phyloP scores from a whole-genome alignment of 352 stramenopile genomes.

The Phytophthora aleatoria region DNA sequence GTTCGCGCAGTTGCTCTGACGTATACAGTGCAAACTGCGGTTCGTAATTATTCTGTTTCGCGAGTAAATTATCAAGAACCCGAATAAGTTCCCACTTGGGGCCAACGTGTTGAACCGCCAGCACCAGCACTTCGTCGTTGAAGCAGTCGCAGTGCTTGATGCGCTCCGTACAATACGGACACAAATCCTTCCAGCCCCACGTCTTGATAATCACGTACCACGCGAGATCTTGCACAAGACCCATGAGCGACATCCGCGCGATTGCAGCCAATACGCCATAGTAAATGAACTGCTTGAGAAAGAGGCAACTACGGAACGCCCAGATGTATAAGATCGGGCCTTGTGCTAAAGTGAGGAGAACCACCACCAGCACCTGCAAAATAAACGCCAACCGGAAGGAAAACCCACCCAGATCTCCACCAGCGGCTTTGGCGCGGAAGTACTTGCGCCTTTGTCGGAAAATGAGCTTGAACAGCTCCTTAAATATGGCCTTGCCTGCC shows the following conservation, averaged over 20 bases:
- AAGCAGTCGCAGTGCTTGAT: slow-evolving; percentile 75
- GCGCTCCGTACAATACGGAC: slow-evolving; percentile 69
- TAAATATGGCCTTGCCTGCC: slow-evolving; percentile 71
- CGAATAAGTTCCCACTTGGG: slow-evolving; percentile 75
- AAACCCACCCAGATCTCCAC: slow-evolving; percentile 48
- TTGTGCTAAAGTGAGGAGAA: slow-evolving; percentile 61
- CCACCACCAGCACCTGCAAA: slow-evolving; percentile 51
- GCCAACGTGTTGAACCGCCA: slow-evolving; percentile 57
- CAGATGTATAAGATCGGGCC: slow-evolving; percentile 74
- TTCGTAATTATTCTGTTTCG: slow-evolving; percentile 47
- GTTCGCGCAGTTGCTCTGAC: slow-evolving; percentile 58
- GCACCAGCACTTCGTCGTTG: slow-evolving; percentile 67
- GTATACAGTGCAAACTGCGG: slow-evolving; percentile 67
- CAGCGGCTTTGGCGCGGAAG: slow-evolving; percentile 53
- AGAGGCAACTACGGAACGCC: slow-evolving; percentile 58
- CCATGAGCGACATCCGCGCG: slow-evolving; percentile 60
- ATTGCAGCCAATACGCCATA: slow-evolving; percentile 60
- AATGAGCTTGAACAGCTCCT: slow-evolving; percentile 83
- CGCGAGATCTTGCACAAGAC: slow-evolving; percentile 46
- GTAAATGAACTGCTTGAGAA: slow-evolving; percentile 68
- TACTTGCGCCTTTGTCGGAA: slow-evolving; percentile 74
- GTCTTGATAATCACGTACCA: slow-evolving; percentile 70
- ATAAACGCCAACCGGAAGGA: slow-evolving; percentile 68
- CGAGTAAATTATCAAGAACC: slow-evolving; percentile 52
- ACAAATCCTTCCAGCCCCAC: slow-evolving; percentile 68